These are phyloP conservation scores for Phlebiopsis gigantea DNA, from an alignment of 768 basidiomycete genomes.

Conservation along the genomic window DNA sequence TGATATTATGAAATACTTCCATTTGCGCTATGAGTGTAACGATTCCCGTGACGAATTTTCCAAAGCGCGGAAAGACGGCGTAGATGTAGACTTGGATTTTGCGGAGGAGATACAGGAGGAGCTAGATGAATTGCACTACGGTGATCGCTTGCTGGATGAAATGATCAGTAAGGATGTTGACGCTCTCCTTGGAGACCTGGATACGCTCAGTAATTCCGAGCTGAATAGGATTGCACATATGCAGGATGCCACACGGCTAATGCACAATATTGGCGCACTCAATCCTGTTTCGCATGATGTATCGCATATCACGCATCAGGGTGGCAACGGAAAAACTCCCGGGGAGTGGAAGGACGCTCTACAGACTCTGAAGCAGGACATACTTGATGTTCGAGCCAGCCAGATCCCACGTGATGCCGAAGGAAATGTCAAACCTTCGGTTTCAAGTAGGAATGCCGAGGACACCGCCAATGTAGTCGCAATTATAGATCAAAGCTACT, in stretches of 20 bases:
- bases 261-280: not conserved
- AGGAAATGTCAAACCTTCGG: not conserved
- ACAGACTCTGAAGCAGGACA: not conserved
- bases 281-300: not conserved
- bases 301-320: not conserved
- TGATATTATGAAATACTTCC: constrained; percentile 17
- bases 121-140: not conserved
- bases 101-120: not conserved
- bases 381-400: not conserved
- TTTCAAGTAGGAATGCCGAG: too few species aligned
- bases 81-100: not conserved
- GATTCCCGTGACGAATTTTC: constrained; percentile 31
- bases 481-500: constrained; percentile 4
- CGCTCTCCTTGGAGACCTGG: not conserved
- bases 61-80: constrained; percentile 13
- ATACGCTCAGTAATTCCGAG: not conserved
- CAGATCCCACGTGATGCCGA: not conserved
- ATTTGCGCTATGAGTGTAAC: constrained; percentile 31
- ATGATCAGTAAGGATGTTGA: not conserved
- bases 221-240: not conserved
- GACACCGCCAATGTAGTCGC: not conserved
- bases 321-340: not conserved
- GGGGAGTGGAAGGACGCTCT: not conserved
- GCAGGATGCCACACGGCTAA: not conserved
- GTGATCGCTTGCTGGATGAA: not conserved